These are phyloP conservation scores for Datura wrightii DNA, from an alignment of 257 asterid genomes.

Conservation along the genomic window DNA sequence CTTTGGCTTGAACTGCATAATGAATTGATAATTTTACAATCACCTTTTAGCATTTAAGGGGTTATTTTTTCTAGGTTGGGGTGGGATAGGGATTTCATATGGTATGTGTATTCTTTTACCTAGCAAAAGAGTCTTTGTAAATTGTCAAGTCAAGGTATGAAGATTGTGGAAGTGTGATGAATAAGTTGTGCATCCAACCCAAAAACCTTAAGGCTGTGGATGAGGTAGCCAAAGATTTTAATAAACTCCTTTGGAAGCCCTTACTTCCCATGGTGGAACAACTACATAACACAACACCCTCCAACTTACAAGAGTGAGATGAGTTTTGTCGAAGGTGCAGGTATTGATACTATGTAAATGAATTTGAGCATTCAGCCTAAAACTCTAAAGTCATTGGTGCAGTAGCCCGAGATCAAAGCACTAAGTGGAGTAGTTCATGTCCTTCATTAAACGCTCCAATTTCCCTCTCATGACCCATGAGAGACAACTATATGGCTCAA, in stretches of 20 bases:
- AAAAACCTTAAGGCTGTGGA: background rate
- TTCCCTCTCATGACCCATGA: background rate
- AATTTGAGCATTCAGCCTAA: background rate
- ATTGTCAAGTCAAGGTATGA: no score
- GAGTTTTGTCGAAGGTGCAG: background rate
- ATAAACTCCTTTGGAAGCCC: background rate
- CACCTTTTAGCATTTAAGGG: no score
- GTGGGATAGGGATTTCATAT: no score
- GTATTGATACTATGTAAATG: background rate
- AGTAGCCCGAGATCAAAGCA: background rate
- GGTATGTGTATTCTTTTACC: no score
- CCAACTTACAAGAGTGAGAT: background rate
- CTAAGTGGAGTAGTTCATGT: background rate
- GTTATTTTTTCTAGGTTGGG: no score
- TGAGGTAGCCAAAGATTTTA: background rate
- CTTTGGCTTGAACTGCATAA: background rate
- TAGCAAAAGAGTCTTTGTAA: no score
- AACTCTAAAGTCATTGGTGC: constrained; percentile 1
- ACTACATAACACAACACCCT: background rate
- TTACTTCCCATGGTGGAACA: background rate
- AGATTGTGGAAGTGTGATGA: no score
- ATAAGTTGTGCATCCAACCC: no score
- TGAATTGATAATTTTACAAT: no score
- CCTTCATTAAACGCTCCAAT: background rate
- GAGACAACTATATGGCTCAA: background rate